Evolutionary conservation across 2,329 filamentous ascomycete species (phyloP).

Genomic region (Fusarium sp.): DNA sequence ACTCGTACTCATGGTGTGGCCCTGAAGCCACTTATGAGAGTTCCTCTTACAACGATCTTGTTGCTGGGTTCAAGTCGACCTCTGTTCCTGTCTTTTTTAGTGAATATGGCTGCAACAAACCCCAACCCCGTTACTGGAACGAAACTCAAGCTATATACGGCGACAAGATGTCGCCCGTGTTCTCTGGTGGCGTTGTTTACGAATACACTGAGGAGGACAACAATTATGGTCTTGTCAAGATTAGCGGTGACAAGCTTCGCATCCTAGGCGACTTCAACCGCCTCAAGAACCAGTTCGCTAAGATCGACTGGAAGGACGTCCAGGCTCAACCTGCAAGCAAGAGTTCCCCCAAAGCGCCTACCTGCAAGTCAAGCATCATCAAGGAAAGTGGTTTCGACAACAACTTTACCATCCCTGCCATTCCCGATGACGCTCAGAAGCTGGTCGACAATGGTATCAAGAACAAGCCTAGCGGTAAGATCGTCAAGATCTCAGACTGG

Average conservation of each 20-base stretch:
- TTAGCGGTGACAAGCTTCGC: conserved; percentile 71
- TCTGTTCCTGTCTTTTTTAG: conserved; percentile 86
- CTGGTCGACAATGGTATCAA: conserved; percentile 84
- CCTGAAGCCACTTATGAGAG: conserved; percentile 72
- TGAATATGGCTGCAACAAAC: conserved; percentile 84
- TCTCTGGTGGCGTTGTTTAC: conserved; percentile 86
- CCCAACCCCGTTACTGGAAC: conserved; percentile 80
- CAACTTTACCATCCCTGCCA: conserved; percentile 82
- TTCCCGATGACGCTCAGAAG: conserved; percentile 76
- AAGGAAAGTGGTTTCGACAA: conserved; percentile 76
- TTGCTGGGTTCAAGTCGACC: conserved; percentile 74
- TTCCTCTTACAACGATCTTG: conserved; percentile 75
- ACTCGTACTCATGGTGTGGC: conserved; percentile 80
- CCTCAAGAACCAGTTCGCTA: conserved; percentile 81
- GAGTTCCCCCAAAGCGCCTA: conserved; percentile 67
- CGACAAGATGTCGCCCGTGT: conserved; percentile 75
- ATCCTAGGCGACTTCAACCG: conserved; percentile 79
- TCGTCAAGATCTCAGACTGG: conserved; percentile 78
- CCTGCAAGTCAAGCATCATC: conserved; percentile 79
- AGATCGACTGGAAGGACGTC: conserved; percentile 79
- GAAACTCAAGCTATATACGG: conserved; percentile 83
- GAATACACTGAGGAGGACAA: conserved; percentile 82
- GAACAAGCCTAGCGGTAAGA: conserved; percentile 74
- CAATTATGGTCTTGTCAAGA: conserved; percentile 75
- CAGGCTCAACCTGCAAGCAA: conserved; percentile 73